Base-by-base conservation (phyloP, 1,284 basidiomycete species). In the Laetiporus sulphureus region DNA sequence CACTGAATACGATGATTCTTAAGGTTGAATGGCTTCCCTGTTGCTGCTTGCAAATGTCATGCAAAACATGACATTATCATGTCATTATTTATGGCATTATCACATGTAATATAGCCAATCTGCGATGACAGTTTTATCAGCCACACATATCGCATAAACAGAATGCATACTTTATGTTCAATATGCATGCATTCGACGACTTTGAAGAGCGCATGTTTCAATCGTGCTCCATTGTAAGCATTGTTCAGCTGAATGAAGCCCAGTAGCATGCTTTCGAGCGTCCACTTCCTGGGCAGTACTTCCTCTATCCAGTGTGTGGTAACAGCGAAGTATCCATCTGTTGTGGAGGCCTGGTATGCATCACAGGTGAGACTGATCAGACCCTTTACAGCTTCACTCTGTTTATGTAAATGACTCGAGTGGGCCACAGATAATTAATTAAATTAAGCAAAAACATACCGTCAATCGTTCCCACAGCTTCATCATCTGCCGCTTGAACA, bases 281-380 rank as follows among this genome's bases (percentile, higher is more conserved):
- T 45, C 64, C 64, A 65, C 2, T 47, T 32, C 3, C 42, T 44
- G 0, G 46, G 42, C 15, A 34, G 16, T 2, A 3, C 20, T 38
- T 62, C 60, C 36, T 68, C 59, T 23, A 63, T 63, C 63, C 64
- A 69, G 43, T 62, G 61, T 0, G 57, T 62, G 2, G 60, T 65
- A 7, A 62, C 60, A 1, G 57, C 59, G 46, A 62, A 65, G 36
- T 67, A 68, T 2, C 51, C 52, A 36, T 68, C 66, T 0, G 47
- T 40, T 45, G 66, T 68, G 3, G 39, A 42, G 5, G 66, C 67
- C 37, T 63, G 60, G 66, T 65, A 70, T 18, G 59, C 59, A 44
- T 70, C 62, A 49, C 57, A 62, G 1, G 62, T 67, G 2, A 64
- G 32, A 38, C 54, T 64, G 24, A 67, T 47, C 13, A 48, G 33